Conservation (phyloP, 371 early-diverging fungal genomes). For the Choanephora cucurbitarum region DNA sequence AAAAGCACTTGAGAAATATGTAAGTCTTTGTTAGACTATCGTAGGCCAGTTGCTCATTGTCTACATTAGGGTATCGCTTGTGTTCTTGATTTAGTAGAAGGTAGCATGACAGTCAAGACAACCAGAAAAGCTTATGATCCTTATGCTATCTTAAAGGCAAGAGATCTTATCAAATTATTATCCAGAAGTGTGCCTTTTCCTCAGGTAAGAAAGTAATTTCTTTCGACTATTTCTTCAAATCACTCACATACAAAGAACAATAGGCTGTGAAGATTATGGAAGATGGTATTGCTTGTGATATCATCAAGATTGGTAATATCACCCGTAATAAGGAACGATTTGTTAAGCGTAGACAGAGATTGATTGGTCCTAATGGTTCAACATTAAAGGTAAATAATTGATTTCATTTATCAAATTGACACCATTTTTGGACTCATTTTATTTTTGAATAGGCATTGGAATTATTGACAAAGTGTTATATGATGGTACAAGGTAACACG, state of each 20-base stretch:
- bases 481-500: constrained; percentile 98
- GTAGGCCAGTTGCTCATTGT: too few relatives aligned
- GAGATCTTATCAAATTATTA: constrained; percentile 96
- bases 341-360: constrained; percentile 96
- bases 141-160: constrained; percentile 94
- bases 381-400: constrained; percentile 91
- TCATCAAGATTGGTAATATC: constrained; percentile 96
- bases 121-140: constrained; percentile 98
- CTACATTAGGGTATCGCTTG: constrained; percentile 87
- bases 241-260: too few relatives aligned
- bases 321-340: constrained; percentile 96
- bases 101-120: constrained; percentile 97
- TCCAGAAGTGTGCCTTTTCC: constrained; percentile 95
- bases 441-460: constrained; percentile 97
- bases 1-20: constrained; percentile 81
- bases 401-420: too few relatives aligned
- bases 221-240: too few relatives aligned
- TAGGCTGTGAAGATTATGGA: constrained; percentile 90
- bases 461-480: constrained; percentile 94
- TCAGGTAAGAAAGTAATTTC: constrained; percentile 60
- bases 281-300: constrained; percentile 94
- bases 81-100: constrained; percentile 94
- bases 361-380: constrained; percentile 97
- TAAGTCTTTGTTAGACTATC: constrained; percentile 33
- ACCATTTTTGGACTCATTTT: too few relatives aligned